Conservation (phyloP, 495 filamentous ascomycete genomes). For the Penicillium herquei region DNA sequence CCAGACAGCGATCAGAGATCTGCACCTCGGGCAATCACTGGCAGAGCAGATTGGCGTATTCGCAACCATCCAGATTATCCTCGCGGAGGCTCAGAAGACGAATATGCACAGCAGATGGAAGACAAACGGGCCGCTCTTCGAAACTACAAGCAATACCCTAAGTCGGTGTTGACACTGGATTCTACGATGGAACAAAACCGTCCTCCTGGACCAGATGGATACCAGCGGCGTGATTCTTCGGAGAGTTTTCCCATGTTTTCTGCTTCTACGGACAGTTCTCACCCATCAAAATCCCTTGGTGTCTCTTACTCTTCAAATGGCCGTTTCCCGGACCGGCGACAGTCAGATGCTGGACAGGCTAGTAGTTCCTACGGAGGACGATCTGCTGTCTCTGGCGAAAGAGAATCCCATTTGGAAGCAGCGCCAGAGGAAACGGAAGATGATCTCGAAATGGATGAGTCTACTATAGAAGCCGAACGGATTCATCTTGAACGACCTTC, state of each 20-base stretch:
- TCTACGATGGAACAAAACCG: slow-evolving; percentile 32
- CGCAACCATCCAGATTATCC: slow-evolving; percentile 25
- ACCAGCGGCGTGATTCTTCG: slow-evolving; percentile 67
- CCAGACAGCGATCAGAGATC: slow-evolving; percentile 39
- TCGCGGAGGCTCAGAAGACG: slow-evolving; percentile 36
- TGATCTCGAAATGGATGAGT: slow-evolving; percentile 25
- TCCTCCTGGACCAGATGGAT: slow-evolving; percentile 36
- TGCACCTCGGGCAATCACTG: slow-evolving; percentile 45
- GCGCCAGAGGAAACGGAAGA: slow-evolving; percentile 23
- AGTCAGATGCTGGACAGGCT: slow-evolving; percentile 17
- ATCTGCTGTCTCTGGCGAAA: slow-evolving; percentile 8
- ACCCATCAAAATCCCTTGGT: slow-evolving; percentile 43
- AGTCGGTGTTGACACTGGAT: slow-evolving; percentile 45
- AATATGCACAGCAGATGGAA: slow-evolving; percentile 44
- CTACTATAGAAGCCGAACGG: slow-evolving; percentile 16
- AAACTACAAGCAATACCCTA: slow-evolving; percentile 45
- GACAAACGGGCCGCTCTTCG: slow-evolving; percentile 45
- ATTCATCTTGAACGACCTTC: slow-evolving; percentile 43
- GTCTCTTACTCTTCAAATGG: slow-evolving; percentile 41
- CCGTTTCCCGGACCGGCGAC: slow-evolving; percentile 14
- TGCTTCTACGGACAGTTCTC: slow-evolving; percentile 64
- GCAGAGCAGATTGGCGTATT: slow-evolving; percentile 41
- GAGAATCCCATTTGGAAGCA: slow-evolving; percentile 26
- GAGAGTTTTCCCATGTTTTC: slow-evolving; percentile 85
- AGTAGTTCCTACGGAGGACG: slow-evolving; percentile 12